Evolutionary conservation across 139 green algal genomes (phyloP), one percentile per base, ranked within the genome.

Genomic region (Deuterostichococcus epilithicus): DNA sequence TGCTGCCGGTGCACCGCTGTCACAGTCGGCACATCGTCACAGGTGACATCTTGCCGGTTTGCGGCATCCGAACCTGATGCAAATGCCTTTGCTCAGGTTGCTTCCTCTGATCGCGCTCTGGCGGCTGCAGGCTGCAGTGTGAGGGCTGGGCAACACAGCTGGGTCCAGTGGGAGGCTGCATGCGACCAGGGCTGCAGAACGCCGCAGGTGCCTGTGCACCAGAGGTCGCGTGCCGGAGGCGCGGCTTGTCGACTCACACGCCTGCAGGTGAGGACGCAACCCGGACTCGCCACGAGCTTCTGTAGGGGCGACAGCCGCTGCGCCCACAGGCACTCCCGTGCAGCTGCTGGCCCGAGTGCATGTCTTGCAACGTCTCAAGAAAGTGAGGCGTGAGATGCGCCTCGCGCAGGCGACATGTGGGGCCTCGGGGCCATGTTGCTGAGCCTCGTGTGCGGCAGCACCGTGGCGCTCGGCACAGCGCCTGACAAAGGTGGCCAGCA

Each of bases 351-450:
- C 13, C 42, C 10, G 8, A 52, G 10, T 52, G 8, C 10, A 23
- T 52, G 42, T 13, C 8, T 52, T 23, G 42, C 42, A 52, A 13
- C 42, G 42, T 13, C 42, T 52, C n/a, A n/a, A 52, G 8, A 13
- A 8, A 52, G 8, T 52, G 42, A 8, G 13, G 52, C 5, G 13
- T 63, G 26, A 20, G 13, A 63, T 63, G 52, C 52, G 28, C 10
- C 63, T 69, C 25, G n/a, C 30, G 28, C 63, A 69, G 63, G 63
- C 30, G 63, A 69, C 63, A 35, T 69, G 63, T 69, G 63, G 63
- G 32, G 63, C 45, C 45, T 76, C 45, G 72, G 72, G 6, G 39
- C 47, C 45, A 1, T 76, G 45, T 30, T 76, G 45, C 65, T 34
- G n/a, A 32, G n/a, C 42, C 45, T 76, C n/a, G 42, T 76, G 30